These are phyloP conservation scores for Noccaea bulbosa DNA, from an alignment of 345 rosid genomes.

Conservation along the genomic window DNA sequence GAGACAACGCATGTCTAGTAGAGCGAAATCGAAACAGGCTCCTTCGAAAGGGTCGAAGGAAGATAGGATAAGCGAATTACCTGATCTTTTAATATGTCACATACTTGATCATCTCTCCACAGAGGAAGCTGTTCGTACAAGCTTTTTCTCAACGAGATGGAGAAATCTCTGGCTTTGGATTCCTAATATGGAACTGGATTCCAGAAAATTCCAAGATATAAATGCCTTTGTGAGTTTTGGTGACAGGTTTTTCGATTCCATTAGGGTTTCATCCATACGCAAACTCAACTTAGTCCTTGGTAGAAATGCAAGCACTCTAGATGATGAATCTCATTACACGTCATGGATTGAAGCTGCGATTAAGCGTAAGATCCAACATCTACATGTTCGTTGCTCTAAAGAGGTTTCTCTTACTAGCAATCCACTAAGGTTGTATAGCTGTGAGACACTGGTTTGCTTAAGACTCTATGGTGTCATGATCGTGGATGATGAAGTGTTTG, in stretches of 20 bases:
- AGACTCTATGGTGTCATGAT: neutral
- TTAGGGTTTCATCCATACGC: neutral
- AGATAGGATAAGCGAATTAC: neutral
- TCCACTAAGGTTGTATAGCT: neutral
- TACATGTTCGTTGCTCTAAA: neutral
- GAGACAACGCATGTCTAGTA: too few relatives aligned
- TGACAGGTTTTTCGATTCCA: neutral
- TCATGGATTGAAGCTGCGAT: conserved; percentile 12
- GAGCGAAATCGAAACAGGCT: too few relatives aligned
- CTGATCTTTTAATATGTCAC: neutral
- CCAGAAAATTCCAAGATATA: neutral
- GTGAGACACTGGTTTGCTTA: conserved; percentile 5
- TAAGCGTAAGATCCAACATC: neutral
- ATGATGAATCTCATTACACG: neutral
- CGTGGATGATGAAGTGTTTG: neutral
- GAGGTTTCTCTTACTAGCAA: neutral
- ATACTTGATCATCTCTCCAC: neutral
- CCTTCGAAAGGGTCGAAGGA: neutral
- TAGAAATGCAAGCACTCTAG: neutral
- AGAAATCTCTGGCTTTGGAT: neutral
- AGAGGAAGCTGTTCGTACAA: neutral
- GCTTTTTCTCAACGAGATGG: conserved; percentile 6
- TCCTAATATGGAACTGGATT: neutral
- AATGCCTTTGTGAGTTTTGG: conserved; percentile 5
- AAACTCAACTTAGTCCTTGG: neutral